phyloP scores from a whole-genome alignment of 805 yeast species.

The Starmerella sp. region DNA sequence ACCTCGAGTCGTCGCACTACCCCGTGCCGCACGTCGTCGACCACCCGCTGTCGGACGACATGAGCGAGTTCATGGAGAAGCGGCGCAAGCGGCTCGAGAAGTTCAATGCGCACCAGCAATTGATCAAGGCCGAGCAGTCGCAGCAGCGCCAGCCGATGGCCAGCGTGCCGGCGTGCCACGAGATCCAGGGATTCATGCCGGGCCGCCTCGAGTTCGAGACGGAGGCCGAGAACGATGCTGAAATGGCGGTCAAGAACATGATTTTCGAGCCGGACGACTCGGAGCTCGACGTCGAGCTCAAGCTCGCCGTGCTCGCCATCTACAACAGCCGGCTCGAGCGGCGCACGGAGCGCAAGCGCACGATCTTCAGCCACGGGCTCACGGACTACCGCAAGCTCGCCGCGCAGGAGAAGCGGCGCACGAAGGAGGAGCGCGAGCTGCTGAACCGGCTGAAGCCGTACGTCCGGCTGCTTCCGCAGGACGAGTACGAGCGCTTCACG shows the following conservation, averaged over 20 bases:
- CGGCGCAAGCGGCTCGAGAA: constrained; percentile 64
- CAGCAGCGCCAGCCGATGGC: constrained; percentile 70
- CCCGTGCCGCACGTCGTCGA: constrained; percentile 83
- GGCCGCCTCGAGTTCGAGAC: constrained; percentile 94
- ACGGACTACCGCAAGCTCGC: constrained; percentile 77
- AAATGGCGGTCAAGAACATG: constrained; percentile 87
- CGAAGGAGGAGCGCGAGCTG: constrained; percentile 82
- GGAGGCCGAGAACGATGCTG: constrained; percentile 96
- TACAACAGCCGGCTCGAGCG: constrained; percentile 81
- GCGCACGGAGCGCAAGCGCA: constrained; percentile 85
- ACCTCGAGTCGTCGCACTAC: constrained; percentile 57
- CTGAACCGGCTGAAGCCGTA: constrained; percentile 65
- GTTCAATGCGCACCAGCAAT: constrained; percentile 48
- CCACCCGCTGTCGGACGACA: constrained; percentile 50
- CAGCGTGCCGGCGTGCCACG: constrained; percentile 92
- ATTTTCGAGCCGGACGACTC: constrained; percentile 88
- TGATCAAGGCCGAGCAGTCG: constrained; percentile 38
- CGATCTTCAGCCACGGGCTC: constrained; percentile 61
- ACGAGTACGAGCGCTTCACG: constrained; percentile 67
- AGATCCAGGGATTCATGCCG: constrained; percentile 97
- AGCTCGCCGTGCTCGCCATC: constrained; percentile 74
- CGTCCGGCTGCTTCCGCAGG: constrained; percentile 66
- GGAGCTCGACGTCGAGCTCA: constrained; percentile 77
- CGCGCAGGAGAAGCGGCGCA: constrained; percentile 69
- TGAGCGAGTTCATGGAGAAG: constrained; percentile 54